Conservation (phyloP, 2,329 filamentous ascomycete species). For the Aspergillus fumigatus region DNA sequence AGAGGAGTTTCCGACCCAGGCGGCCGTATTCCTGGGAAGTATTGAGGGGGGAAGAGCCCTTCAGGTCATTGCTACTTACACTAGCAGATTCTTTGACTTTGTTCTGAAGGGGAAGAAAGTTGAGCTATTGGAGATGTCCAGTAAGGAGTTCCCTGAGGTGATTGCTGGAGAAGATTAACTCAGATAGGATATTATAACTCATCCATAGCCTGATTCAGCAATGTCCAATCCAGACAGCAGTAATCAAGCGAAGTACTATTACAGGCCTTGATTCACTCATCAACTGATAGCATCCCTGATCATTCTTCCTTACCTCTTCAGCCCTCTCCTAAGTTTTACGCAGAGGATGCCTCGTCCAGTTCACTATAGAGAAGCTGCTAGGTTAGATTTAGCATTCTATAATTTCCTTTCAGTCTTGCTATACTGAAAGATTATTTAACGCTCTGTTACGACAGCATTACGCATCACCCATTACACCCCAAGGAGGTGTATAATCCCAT, state of each 20-base stretch:
- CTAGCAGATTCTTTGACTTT: conserved; percentile 13
- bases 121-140: conserved; percentile 12
- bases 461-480: too few relatives aligned
- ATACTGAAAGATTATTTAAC: too few relatives aligned
- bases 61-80: conserved; percentile 13
- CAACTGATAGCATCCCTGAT: not conserved
- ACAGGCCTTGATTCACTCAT: not conserved
- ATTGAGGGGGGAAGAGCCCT: conserved; percentile 10
- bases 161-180: not conserved
- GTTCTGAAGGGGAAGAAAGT: conserved; percentile 7
- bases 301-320: not conserved
- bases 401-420: too few relatives aligned
- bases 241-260: not conserved
- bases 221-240: not conserved
- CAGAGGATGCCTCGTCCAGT: too few relatives aligned
- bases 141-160: conserved; percentile 10
- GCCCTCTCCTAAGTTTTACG: too few relatives aligned
- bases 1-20: not conserved
- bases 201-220: not conserved
- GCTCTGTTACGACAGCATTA: too few relatives aligned
- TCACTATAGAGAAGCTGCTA: too few relatives aligned
- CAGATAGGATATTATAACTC: not conserved
- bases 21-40: conserved; percentile 7
- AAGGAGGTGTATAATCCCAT: too few relatives aligned
- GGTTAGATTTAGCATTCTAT: too few relatives aligned